These are phyloP conservation scores for Daedaleopsis nitida DNA, from an alignment of 768 basidiomycete species.

Conservation along the genomic window DNA sequence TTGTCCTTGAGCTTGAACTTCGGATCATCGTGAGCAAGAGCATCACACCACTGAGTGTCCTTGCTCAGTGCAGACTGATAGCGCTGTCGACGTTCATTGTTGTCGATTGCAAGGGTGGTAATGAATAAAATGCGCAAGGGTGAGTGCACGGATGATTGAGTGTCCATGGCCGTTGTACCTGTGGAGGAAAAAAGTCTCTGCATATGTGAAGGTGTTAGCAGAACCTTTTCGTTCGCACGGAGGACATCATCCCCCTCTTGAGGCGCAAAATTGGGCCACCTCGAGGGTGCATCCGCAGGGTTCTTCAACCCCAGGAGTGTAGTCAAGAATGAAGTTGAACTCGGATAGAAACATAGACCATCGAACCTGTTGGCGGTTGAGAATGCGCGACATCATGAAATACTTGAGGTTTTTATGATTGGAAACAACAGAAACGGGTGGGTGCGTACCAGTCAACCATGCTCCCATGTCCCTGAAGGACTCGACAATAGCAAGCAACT, in stretches of 20 bases:
- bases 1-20: no score
- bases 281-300: conserved; percentile 26
- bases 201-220: conserved; percentile 17
- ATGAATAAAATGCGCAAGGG: no score
- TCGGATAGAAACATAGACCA: conserved; percentile 37
- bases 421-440: conserved; percentile 28
- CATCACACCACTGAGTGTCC: no score
- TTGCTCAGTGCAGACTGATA: no score
- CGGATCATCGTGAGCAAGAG: no score
- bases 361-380: conserved; percentile 43
- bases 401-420: conserved; percentile 42
- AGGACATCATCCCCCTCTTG: conserved; percentile 27
- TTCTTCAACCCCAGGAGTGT: conserved; percentile 32
- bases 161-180: no score
- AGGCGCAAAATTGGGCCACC: conserved; percentile 25
- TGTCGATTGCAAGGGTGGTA: no score
- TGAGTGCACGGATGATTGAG: conserved; percentile 6
- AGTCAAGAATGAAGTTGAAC: conserved; percentile 36
- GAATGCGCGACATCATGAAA: conserved; percentile 39
- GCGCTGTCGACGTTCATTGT: no score
- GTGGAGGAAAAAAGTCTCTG: conserved; percentile 8
- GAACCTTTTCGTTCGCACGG: conserved; percentile 5
- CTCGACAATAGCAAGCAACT: conserved; percentile 49
- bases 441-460: conserved; percentile 27
- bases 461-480: conserved; percentile 36